Evolutionary conservation across 352 stramenopile species (phyloP).

Genomic region (Globisporangium iwayamae): DNA sequence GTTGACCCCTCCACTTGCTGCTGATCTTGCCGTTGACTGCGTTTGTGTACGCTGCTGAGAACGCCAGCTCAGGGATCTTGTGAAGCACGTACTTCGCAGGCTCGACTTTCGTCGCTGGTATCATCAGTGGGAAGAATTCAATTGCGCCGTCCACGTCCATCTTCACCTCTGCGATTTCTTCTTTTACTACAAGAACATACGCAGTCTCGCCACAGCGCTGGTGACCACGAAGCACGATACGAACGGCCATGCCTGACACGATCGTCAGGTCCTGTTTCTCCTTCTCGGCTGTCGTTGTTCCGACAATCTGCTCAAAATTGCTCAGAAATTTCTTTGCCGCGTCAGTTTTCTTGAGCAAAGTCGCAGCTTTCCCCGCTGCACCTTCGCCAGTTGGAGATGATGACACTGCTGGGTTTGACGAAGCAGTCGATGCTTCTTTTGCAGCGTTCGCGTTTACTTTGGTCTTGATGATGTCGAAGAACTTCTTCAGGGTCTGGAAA

Average conservation of each 20-base stretch:
- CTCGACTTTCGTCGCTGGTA: conserved; percentile 58
- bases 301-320: conserved; percentile 60
- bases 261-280: conserved; percentile 36
- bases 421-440: conserved; percentile 16
- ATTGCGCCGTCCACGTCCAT: conserved; percentile 74
- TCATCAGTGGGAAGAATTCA: conserved; percentile 73
- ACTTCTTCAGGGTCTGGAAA: conserved; percentile 55
- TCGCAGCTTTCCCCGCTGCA: conserved; percentile 5
- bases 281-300: conserved; percentile 33
- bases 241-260: conserved; percentile 48
- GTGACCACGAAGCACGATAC: conserved; percentile 74
- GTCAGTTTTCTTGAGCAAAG: conserved; percentile 38
- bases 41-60: conserved; percentile 42
- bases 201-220: conserved; percentile 71
- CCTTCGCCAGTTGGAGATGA: background rate
- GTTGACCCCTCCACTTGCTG: conserved; percentile 41
- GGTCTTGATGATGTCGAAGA: conserved; percentile 56
- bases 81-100: conserved; percentile 53
- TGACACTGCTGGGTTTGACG: conserved; percentile 10
- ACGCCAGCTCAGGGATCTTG: conserved; percentile 55
- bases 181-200: conserved; percentile 59
- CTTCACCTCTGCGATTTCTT: conserved; percentile 72
- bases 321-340: conserved; percentile 52
- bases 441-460: conserved; percentile 45
- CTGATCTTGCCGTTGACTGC: conserved; percentile 41